These are phyloP conservation scores for Trifolium subterraneum DNA, from an alignment of 306 rosid genomes.

Conservation along the genomic window DNA sequence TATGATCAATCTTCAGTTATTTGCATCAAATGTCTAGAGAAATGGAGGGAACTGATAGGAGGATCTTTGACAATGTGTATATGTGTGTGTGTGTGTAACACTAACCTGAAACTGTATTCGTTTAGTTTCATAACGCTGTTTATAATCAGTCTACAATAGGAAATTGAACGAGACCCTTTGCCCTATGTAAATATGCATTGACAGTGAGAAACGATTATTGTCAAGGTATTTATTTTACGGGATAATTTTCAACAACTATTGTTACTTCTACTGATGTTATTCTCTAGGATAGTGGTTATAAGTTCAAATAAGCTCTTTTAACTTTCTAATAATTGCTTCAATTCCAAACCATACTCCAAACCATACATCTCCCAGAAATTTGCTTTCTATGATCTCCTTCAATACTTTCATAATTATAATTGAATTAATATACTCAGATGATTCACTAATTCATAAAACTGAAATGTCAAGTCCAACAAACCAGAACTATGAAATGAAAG, in stretches of 20 bases:
- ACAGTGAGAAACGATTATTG: constrained; percentile 18
- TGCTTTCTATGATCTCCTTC: no score
- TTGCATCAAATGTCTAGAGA: constrained; percentile 17
- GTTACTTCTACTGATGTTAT: not conserved
- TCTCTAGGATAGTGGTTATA: not conserved
- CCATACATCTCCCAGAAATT: no score
- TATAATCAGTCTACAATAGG: constrained; percentile 28
- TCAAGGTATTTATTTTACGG: not conserved
- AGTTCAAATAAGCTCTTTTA: no score
- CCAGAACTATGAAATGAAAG: not conserved
- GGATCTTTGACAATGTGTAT: constrained; percentile 1
- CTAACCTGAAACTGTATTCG: constrained; percentile 32
- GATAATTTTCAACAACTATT: not conserved
- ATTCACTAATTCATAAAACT: no score
- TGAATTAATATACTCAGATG: no score
- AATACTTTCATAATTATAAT: no score
- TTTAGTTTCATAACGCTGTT: constrained; percentile 35
- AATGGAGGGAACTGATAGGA: constrained; percentile 38
- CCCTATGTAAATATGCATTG: constrained; percentile 50
- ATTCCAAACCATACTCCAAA: no score
- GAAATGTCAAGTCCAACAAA: not conserved
- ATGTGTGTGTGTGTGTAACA: constrained; percentile 10
- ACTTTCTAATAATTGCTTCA: no score
- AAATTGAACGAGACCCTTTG: constrained; percentile 39
- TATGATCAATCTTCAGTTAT: constrained; percentile 33